Conservation (phyloP, 139 green algal species). For the Pleodorina starrii region DNA sequence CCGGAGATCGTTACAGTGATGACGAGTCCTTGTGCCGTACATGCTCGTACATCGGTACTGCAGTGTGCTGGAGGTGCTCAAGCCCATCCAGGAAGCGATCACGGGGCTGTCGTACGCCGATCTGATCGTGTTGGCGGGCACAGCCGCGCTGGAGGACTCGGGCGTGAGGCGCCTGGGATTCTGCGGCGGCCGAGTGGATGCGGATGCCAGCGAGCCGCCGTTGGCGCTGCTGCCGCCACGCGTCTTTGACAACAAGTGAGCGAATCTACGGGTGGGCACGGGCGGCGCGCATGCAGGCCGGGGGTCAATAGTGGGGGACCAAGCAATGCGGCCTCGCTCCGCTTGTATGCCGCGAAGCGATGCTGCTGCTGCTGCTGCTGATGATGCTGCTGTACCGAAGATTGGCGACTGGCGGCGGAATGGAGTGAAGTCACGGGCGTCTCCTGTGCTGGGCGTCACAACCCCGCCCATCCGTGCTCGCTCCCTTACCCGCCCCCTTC, state of each 20-base stretch:
- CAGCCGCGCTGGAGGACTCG: conserved; percentile 28
- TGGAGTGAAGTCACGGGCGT: too few relatives aligned
- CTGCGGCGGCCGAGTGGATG: conserved; percentile 60
- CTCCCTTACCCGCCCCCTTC: neutral
- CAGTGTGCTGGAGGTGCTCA: conserved; percentile 35
- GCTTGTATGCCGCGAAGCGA: too few relatives aligned
- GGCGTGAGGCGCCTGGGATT: conserved; percentile 27
- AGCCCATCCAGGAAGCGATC: conserved; percentile 45
- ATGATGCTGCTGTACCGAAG: too few relatives aligned
- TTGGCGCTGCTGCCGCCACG: neutral
- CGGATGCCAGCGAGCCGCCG: neutral
- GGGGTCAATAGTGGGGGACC: too few relatives aligned
- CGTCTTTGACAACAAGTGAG: neutral
- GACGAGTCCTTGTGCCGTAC: too few relatives aligned
- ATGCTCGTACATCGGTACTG: too few relatives aligned
- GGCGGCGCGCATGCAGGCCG: too few relatives aligned
- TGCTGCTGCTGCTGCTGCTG: too few relatives aligned
- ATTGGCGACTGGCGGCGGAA: too few relatives aligned
- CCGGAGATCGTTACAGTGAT: too few relatives aligned
- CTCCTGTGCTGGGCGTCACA: neutral
- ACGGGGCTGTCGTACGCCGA: conserved; percentile 49
- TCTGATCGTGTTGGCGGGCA: conserved; percentile 67
- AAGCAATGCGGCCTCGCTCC: neutral
- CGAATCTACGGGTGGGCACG: too few relatives aligned
- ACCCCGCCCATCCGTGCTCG: neutral